These are phyloP conservation scores for Alternaria longipes DNA, from an alignment of 2,329 filamentous ascomycete species.

Conservation along the genomic window DNA sequence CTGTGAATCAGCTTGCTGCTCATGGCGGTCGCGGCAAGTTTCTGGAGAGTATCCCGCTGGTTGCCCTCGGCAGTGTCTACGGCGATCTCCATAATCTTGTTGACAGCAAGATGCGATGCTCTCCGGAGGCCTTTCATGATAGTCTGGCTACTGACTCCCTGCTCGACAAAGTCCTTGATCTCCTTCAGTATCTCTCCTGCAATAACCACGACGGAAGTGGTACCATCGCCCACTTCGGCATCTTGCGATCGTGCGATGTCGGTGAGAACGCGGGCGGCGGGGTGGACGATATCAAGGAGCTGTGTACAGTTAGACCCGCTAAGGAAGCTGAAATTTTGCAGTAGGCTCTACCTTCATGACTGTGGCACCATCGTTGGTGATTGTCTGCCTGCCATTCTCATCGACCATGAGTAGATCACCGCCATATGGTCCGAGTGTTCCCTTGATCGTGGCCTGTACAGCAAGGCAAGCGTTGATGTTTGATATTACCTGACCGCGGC, in stretches of 20 bases:
- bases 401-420: slow-evolving; percentile 96
- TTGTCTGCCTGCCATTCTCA: slow-evolving; percentile 93
- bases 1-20: slow-evolving; percentile 99
- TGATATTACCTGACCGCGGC: slow-evolving; percentile 93
- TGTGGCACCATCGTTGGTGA: slow-evolving; percentile 98
- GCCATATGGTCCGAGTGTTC: slow-evolving; percentile 94
- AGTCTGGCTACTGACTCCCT: slow-evolving; percentile 95
- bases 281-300: slow-evolving; percentile 98
- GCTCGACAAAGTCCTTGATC: slow-evolving; percentile 93
- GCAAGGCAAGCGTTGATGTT: slow-evolving; percentile 99
- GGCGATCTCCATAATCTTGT: slow-evolving; percentile 98
- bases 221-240: slow-evolving; percentile 97
- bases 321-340: background rate
- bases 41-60: slow-evolving; percentile 85
- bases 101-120: slow-evolving; percentile 89
- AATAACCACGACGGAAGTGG: slow-evolving; percentile 94
- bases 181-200: slow-evolving; percentile 99
- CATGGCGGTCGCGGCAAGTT: slow-evolving; percentile 95
- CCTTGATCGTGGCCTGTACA: slow-evolving; percentile 94
- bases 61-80: slow-evolving; percentile 83
- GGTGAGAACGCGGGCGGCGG: slow-evolving; percentile 94
- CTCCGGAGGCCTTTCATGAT: slow-evolving; percentile 96
- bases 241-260: slow-evolving; percentile 99
- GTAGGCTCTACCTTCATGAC: slow-evolving; percentile 86
- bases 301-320: slow-evolving; percentile 49